Conservation (phyloP, 2,329 filamentous ascomycete species). For the Daldinia sp. region DNA sequence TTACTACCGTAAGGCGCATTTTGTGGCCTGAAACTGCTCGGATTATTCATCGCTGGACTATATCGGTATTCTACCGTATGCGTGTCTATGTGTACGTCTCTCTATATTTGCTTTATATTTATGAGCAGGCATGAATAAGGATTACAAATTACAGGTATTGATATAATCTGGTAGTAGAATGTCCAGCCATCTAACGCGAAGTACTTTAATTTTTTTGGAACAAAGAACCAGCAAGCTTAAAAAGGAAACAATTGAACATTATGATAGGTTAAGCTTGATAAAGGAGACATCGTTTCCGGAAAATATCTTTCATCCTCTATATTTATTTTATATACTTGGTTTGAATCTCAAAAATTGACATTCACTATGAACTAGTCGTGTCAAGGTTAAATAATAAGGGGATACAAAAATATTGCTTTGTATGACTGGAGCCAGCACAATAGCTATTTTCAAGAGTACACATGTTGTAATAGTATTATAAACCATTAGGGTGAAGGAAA, state of each 20-base stretch:
- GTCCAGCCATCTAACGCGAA: background rate
- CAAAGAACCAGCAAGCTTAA: background rate
- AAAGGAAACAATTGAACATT: slow-evolving; percentile 4
- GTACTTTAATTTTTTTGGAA: background rate
- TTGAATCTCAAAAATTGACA: background rate
- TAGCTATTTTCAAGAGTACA: no score
- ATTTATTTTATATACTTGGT: background rate
- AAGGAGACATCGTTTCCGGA: slow-evolving; percentile 10
- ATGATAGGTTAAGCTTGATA: background rate
- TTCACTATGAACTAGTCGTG: background rate
- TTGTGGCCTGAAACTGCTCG: background rate
- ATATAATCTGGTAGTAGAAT: background rate
- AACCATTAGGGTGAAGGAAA: no score
- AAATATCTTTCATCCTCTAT: slow-evolving; percentile 1
- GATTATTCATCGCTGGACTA: background rate
- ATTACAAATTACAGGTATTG: background rate
- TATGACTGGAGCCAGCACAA: background rate
- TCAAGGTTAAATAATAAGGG: background rate
- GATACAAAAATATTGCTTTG: background rate
- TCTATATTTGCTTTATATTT: no score
- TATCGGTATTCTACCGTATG: background rate
- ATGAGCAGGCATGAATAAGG: background rate
- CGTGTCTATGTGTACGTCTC: background rate
- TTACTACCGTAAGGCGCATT: slow-evolving; percentile 1
- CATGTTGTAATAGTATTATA: no score